These are phyloP conservation scores for Herpotrichia juniperi DNA, from an alignment of 2,329 filamentous ascomycete genomes.

Conservation along the genomic window DNA sequence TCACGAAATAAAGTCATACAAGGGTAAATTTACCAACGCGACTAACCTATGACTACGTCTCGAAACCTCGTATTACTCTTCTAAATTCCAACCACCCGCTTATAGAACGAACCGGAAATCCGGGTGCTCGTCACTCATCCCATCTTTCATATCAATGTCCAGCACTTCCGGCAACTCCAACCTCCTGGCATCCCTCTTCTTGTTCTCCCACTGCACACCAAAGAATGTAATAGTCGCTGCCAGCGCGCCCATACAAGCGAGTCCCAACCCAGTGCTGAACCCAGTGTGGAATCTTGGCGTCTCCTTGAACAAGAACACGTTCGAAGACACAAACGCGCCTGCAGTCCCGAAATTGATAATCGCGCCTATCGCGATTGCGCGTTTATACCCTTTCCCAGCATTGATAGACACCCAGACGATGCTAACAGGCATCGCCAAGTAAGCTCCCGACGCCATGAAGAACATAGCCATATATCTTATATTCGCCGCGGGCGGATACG, in stretches of 20 bases:
- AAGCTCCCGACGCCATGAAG: constrained; percentile 60
- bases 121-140: constrained; percentile 7
- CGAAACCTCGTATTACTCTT: too few relatives aligned
- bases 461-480: constrained; percentile 60
- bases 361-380: constrained; percentile 22
- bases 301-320: constrained; percentile 36
- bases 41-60: too few relatives aligned
- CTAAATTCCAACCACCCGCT: too few relatives aligned
- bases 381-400: constrained; percentile 37
- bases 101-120: constrained; percentile 7
- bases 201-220: constrained; percentile 4
- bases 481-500: constrained; percentile 42
- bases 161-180: constrained; percentile 7
- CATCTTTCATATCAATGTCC: constrained; percentile 6
- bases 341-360: constrained; percentile 55
- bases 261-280: constrained; percentile 35
- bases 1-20: too few relatives aligned
- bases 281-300: constrained; percentile 31
- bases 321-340: constrained; percentile 61
- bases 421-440: constrained; percentile 62
- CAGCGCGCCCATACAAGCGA: constrained; percentile 42
- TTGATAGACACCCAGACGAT: constrained; percentile 64
- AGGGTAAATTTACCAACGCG: too few relatives aligned
- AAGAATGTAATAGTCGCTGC: constrained; percentile 21
- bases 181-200: constrained; percentile 3